phyloP scores from a whole-genome alignment of 345 rosid genomes.

The Pistacia vera region DNA sequence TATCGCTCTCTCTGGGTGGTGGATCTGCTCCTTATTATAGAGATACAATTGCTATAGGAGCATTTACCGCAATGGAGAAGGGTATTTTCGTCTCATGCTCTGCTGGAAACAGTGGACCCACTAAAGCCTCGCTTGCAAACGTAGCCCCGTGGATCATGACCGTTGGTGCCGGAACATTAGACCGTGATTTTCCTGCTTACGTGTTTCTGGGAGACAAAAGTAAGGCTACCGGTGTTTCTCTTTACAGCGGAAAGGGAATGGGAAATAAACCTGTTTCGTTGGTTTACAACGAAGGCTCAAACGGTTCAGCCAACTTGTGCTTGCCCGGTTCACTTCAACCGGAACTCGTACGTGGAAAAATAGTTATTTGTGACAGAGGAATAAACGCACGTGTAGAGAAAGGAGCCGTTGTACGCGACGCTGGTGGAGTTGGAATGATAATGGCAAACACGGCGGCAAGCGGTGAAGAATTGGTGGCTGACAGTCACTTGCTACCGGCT shows the following conservation, averaged over 20 bases:
- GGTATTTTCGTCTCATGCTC: conserved; percentile 84
- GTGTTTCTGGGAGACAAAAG: conserved; percentile 54
- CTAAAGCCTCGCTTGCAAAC: conserved; percentile 55
- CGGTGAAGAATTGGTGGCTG: conserved; percentile 85
- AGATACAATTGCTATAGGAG: conserved; percentile 70
- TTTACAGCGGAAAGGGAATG: conserved; percentile 71
- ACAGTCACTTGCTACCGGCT: conserved; percentile 77
- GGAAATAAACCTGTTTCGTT: conserved; percentile 50
- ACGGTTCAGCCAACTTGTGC: conserved; percentile 56
- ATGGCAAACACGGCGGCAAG: conserved; percentile 62
- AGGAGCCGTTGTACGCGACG: conserved; percentile 74
- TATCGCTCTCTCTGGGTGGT: conserved; percentile 88
- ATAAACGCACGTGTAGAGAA: conserved; percentile 74
- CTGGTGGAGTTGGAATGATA: conserved; percentile 90
- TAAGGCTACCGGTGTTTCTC: conserved; percentile 62
- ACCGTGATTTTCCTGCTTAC: conserved; percentile 84
- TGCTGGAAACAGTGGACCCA: conserved; percentile 86
- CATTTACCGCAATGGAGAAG: conserved; percentile 74
- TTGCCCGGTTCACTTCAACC: conserved; percentile 74
- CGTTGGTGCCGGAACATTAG: conserved; percentile 89
- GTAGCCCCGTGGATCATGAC: conserved; percentile 97
- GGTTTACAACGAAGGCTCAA: conserved; percentile 51
- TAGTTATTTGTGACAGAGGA: conserved; percentile 86
- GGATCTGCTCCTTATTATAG: conserved; percentile 64
- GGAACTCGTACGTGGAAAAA: conserved; percentile 57